A percentile compares a stretch with the other conserved stretches of the same genome.
Conservation (phyloP, 352 stramenopile genomes). For the Phytopythium sindhum region DNA sequence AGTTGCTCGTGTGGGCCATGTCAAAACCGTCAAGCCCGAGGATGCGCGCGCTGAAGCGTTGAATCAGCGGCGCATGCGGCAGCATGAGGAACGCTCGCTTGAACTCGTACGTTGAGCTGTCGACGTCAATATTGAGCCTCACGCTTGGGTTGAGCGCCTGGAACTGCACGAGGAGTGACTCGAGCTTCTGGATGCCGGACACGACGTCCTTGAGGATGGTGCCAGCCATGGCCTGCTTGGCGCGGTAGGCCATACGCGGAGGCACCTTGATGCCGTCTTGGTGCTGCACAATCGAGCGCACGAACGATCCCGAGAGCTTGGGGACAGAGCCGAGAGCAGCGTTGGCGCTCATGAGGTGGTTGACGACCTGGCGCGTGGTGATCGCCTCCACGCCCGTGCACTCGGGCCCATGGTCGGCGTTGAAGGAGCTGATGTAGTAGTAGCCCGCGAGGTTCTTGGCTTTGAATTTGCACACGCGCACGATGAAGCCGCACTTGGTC, state of each 20-base stretch:
- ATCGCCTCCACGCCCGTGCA: constrained; percentile 33
- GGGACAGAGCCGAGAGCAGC: constrained; percentile 22
- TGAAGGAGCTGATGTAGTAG: constrained; percentile 38
- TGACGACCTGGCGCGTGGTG: constrained; percentile 40
- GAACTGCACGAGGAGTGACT: constrained; percentile 44
- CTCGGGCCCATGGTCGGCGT: constrained; percentile 23
- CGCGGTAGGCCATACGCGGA: constrained; percentile 36
- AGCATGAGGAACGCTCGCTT: constrained; percentile 44
- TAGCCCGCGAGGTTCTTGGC: constrained; percentile 19
- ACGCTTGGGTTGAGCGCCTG: constrained; percentile 31
- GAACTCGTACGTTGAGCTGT: constrained; percentile 30
- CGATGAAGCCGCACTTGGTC: constrained; percentile 38
- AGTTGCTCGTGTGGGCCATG: constrained; percentile 37
- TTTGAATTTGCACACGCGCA: constrained; percentile 34
- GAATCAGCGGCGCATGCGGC: constrained; percentile 27
- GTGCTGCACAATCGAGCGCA: constrained; percentile 32
- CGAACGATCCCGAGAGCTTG: constrained; percentile 29
- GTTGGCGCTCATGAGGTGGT: constrained; percentile 25
- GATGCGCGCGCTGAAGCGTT: constrained; percentile 24
- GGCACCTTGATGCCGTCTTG: constrained; percentile 36
- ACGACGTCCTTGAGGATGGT: constrained; percentile 29
- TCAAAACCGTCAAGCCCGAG: constrained; percentile 27
- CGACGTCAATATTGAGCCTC: constrained; percentile 27
- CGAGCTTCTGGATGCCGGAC: constrained; percentile 39
- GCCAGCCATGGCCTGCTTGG: constrained; percentile 22